Percentiles rank a stretch among this genome's conserved stretches.
Evolutionary conservation across 345 rosid species (phyloP).

Genomic region (Melaleuca alternifolia): DNA sequence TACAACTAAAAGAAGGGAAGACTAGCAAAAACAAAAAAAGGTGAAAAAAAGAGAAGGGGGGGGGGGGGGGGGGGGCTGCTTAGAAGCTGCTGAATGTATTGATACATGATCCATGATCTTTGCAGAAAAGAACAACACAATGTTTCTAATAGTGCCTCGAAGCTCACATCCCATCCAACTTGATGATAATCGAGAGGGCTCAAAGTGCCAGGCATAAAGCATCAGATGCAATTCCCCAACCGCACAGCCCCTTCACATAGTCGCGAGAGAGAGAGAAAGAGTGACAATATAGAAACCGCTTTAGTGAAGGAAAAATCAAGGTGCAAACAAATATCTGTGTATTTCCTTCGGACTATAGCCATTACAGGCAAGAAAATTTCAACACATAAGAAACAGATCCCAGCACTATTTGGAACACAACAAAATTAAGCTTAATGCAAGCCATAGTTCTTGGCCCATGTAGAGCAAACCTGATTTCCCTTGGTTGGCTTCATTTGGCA

Average conservation of each 20-base stretch:
- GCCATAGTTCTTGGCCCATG: not conserved
- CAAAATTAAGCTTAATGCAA: not conserved
- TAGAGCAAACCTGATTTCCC: not conserved
- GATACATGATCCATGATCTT: not conserved
- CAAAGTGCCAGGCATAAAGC: not conserved
- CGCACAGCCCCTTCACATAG: not conserved
- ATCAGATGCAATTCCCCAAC: not conserved
- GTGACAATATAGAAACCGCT: not conserved
- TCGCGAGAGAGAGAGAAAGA: not conserved
- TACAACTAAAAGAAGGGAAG: not conserved
- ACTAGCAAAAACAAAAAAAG: not conserved
- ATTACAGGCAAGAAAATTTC: not conserved
- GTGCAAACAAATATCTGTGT: not conserved
- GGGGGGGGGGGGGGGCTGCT: not conserved
- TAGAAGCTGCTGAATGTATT: not conserved
- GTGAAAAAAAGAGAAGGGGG: too few relatives aligned
- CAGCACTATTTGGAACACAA: not conserved
- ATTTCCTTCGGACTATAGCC: not conserved
- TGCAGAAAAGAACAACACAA: not conserved
- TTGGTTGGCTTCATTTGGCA: not conserved
- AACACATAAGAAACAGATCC: not conserved
- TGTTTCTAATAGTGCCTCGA: not conserved
- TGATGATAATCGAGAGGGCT: not conserved
- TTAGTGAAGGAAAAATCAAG: not conserved
- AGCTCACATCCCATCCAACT: not conserved